Conservation (phyloP, 345 rosid species). For the Citrus maxima region DNA sequence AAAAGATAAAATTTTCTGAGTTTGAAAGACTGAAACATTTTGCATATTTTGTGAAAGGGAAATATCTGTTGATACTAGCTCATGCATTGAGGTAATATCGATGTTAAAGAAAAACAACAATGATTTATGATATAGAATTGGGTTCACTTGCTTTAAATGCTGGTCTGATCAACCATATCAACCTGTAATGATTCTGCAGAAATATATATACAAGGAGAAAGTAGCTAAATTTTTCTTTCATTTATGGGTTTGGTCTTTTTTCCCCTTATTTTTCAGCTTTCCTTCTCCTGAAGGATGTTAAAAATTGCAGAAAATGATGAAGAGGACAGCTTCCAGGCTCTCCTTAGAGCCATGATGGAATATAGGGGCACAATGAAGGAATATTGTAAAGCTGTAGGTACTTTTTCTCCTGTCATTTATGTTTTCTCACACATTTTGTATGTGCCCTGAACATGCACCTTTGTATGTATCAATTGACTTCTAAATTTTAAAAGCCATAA, state of each 20-base stretch:
- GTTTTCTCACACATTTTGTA: neutral
- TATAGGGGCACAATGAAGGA: too few relatives aligned
- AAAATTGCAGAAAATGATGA: too few relatives aligned
- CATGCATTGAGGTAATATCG: neutral
- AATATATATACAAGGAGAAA: neutral
- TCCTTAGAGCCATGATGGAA: fast-evolving
- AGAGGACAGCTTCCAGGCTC: too few relatives aligned
- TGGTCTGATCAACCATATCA: too few relatives aligned
- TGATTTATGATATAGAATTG: neutral
- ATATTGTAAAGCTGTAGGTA: too few relatives aligned
- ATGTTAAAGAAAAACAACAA: neutral
- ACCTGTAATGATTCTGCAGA: too few relatives aligned
- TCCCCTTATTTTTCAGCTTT: neutral
- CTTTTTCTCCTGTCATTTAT: neutral
- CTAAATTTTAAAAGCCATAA: neutral
- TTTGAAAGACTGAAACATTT: too few relatives aligned
- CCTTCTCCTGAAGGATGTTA: too few relatives aligned
- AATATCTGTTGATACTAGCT: too few relatives aligned
- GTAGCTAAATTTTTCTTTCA: neutral
- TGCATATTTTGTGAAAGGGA: too few relatives aligned
- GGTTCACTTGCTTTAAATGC: too few relatives aligned
- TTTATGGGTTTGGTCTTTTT: neutral
- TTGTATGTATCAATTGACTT: neutral
- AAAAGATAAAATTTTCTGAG: too few relatives aligned
- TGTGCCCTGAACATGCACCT: neutral